These are phyloP conservation scores for Leccinum uliginosum DNA, from an alignment of 768 basidiomycete genomes.

Conservation along the genomic window DNA sequence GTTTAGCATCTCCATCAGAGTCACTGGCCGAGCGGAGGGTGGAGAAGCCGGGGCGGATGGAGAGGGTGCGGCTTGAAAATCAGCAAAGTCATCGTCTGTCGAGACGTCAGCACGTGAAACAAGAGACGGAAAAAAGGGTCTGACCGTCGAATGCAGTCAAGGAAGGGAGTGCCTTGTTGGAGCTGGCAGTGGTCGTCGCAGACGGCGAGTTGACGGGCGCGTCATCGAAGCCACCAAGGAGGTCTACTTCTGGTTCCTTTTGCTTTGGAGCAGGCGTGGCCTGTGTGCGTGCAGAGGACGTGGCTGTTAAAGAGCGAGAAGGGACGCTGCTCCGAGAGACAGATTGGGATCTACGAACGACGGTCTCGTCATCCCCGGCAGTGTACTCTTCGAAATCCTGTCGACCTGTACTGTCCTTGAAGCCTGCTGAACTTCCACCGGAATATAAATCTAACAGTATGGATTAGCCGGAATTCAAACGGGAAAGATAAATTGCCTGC, in stretches of 20 bases:
- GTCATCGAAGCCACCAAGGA: conserved; percentile 75
- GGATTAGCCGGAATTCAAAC: neutral
- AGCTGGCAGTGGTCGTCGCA: conserved; percentile 8
- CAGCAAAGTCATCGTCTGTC: conserved; percentile 78
- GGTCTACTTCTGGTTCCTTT: conserved; percentile 57
- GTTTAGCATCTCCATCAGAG: conserved; percentile 49
- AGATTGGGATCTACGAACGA: conserved; percentile 37
- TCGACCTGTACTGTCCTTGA: conserved; percentile 54
- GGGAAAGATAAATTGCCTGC: conserved; percentile 24
- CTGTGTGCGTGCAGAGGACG: conserved; percentile 37
- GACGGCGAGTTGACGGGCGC: conserved; percentile 34
- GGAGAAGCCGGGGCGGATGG: conserved; percentile 33
- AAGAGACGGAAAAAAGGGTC: neutral
- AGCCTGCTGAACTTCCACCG: conserved; percentile 48
- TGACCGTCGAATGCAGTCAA: conserved; percentile 28
- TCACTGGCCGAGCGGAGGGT: conserved; percentile 29
- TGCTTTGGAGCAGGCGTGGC: conserved; percentile 31
- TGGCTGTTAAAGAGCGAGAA: conserved; percentile 31
- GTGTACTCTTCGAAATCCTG: conserved; percentile 90
- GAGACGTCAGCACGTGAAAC: conserved; percentile 8
- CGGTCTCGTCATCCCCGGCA: conserved; percentile 86
- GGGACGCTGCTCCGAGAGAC: conserved; percentile 29
- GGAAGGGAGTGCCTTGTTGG: conserved; percentile 31
- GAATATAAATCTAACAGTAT: conserved; percentile 34
- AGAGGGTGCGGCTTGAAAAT: conserved; percentile 74